These are phyloP conservation scores for Leccinum subtestaceum DNA, from an alignment of 768 basidiomycete genomes.

Conservation along the genomic window DNA sequence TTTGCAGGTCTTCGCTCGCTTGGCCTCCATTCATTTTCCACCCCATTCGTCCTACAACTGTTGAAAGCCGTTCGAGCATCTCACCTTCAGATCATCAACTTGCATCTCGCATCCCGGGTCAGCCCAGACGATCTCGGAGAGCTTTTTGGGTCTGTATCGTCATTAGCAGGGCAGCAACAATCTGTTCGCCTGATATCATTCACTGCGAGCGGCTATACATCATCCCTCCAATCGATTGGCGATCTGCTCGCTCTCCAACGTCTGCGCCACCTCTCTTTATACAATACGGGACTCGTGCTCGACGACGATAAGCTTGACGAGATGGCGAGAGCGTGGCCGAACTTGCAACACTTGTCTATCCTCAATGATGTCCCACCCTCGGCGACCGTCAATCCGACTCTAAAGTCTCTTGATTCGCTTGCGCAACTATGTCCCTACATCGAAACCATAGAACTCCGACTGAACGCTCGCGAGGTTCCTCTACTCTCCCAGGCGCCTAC, in stretches of 20 bases:
- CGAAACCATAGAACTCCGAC: slow-evolving; percentile 13
- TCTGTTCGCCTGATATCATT: slow-evolving; percentile 10
- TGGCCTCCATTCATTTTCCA: slow-evolving; percentile 15
- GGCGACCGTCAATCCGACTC: slow-evolving; percentile 4
- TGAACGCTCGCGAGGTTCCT: slow-evolving; percentile 22
- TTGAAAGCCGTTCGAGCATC: slow-evolving; percentile 8
- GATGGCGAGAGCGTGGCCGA: slow-evolving; percentile 20
- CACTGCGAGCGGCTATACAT: slow-evolving; percentile 12
- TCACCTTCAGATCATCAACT: slow-evolving; percentile 15
- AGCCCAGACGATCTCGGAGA: slow-evolving; percentile 6
- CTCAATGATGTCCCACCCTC: slow-evolving; percentile 13
- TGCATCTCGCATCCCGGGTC: slow-evolving; percentile 14
- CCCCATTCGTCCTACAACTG: slow-evolving; percentile 3
- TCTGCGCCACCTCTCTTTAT: slow-evolving; percentile 14
- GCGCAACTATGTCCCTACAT: slow-evolving; percentile 17
- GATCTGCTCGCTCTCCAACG: slow-evolving; percentile 5
- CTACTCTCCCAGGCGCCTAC: not conserved
- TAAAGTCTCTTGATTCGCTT: slow-evolving; percentile 12
- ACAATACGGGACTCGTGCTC: slow-evolving; percentile 13
- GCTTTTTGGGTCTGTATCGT: slow-evolving; percentile 5
- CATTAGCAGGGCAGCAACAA: slow-evolving; percentile 9
- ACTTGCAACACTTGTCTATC: slow-evolving; percentile 16
- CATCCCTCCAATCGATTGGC: slow-evolving; percentile 9
- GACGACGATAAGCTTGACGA: slow-evolving; percentile 13
- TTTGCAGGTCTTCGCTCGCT: slow-evolving; percentile 14